phyloP scores from a whole-genome alignment of 352 stramenopile species.

The Phytophthora brassicae region DNA sequence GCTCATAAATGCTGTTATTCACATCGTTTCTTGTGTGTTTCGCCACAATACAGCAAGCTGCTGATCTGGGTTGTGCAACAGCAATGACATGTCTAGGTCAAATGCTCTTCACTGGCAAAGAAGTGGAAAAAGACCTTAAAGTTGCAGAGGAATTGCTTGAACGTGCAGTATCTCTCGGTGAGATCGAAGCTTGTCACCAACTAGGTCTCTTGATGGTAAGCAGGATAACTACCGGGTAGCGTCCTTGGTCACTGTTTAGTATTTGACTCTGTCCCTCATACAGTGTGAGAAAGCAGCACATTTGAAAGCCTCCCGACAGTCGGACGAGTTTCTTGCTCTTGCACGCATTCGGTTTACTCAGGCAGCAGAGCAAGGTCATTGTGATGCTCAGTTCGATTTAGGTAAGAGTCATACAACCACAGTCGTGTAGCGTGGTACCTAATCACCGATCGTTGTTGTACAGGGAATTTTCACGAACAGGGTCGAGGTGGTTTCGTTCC shows the following conservation, averaged over 20 bases:
- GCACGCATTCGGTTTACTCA: conserved; percentile 46
- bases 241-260: neutral
- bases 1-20: neutral
- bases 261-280: neutral
- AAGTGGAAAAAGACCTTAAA: conserved; percentile 54
- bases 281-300: conserved; percentile 55
- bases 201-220: conserved; percentile 60
- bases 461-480: conserved; percentile 42
- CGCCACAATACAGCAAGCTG: conserved; percentile 41
- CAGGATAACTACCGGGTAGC: neutral
- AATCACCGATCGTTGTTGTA: neutral
- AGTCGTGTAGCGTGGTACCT: too few species aligned
- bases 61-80: conserved; percentile 38
- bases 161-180: conserved; percentile 38
- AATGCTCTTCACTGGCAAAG: conserved; percentile 53
- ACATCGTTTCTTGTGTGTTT: neutral
- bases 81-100: conserved; percentile 68
- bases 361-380: conserved; percentile 55
- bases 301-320: conserved; percentile 32
- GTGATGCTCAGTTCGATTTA: conserved; percentile 56
- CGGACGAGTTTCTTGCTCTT: conserved; percentile 40
- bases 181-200: conserved; percentile 48
- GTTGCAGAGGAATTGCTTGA: conserved; percentile 57
- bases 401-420: conserved; percentile 31
- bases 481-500: conserved; percentile 19